A percentile compares a stretch with the other conserved stretches of the same genome.
Evolutionary conservation across 2,329 filamentous ascomycete species (phyloP).

Genomic region (Helotiales sp.): DNA sequence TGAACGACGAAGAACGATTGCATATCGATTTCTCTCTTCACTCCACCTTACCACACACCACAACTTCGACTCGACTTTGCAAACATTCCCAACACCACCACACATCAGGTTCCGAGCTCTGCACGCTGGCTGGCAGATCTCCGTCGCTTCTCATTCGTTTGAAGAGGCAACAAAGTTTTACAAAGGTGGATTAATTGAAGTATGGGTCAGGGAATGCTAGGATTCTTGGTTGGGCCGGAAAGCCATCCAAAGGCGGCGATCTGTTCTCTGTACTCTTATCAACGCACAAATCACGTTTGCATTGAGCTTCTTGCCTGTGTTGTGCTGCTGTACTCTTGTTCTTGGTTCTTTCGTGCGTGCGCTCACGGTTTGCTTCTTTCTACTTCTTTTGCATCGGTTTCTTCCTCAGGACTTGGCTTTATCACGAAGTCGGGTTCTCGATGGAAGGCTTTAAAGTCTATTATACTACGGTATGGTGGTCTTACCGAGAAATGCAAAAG

Average conservation of each 20-base stretch:
- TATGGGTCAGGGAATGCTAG: not conserved
- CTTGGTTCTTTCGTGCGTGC: not conserved
- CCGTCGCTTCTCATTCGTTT: conserved; percentile 25
- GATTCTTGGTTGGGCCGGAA: not conserved
- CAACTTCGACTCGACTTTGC: not conserved
- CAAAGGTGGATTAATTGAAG: not conserved
- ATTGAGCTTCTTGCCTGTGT: conserved; percentile 4
- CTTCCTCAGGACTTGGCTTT: too few species aligned
- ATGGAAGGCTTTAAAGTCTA: too few species aligned
- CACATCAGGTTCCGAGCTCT: not conserved
- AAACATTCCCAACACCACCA: not conserved
- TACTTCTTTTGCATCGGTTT: not conserved
- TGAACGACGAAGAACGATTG: conserved; percentile 11
- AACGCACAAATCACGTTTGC: conserved; percentile 11
- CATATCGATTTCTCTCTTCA: conserved; percentile 9
- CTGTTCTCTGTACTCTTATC: conserved; percentile 18
- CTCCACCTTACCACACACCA: not conserved
- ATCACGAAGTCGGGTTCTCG: too few species aligned
- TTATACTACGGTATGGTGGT: too few species aligned
- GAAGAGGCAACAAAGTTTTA: not conserved
- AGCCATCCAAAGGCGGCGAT: not conserved
- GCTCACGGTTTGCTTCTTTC: not conserved
- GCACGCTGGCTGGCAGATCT: conserved; percentile 17
- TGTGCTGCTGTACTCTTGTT: not conserved
- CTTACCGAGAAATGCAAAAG: too few species aligned